These are phyloP conservation scores for Naegleria lovaniensis DNA, from an alignment of 208 protist species.

Conservation along the genomic window DNA sequence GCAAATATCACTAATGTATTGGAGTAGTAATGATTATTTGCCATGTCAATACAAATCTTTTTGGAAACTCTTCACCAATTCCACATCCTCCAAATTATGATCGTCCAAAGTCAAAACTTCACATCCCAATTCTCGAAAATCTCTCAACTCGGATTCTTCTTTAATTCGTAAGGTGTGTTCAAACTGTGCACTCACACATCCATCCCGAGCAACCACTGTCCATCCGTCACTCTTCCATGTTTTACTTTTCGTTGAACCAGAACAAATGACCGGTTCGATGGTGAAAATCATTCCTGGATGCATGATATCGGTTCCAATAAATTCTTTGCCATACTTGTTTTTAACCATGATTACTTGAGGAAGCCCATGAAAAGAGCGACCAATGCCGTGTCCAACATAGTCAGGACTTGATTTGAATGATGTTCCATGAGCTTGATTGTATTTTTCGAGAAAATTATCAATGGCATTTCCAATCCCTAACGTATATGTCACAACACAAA, in stretches of 20 bases:
- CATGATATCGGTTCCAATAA: neutral
- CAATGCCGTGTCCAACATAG: constrained; percentile 89
- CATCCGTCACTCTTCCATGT: constrained; percentile 84
- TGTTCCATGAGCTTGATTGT: constrained; percentile 15
- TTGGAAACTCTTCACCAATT: no score
- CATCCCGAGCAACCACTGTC: constrained; percentile 87
- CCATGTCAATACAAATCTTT: no score
- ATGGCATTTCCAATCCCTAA: constrained; percentile 65
- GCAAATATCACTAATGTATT: no score
- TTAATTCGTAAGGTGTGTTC: constrained; percentile 84
- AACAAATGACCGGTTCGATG: constrained; percentile 97
- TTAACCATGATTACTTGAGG: constrained; percentile 79
- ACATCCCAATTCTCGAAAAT: constrained; percentile 53
- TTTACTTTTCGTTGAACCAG: constrained; percentile 42
- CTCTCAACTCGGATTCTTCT: constrained; percentile 61
- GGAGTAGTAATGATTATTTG: no score
- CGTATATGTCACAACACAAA: neutral
- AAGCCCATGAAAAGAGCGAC: constrained; percentile 75
- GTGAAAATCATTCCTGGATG: constrained; percentile 88
- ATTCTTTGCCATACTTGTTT: constrained; percentile 47
- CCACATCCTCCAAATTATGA: neutral
- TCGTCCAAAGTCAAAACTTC: constrained; percentile 36
- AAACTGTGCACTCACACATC: constrained; percentile 92
- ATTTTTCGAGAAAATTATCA: constrained; percentile 60
- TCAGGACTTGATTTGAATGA: constrained; percentile 61